These are phyloP conservation scores for Rasamsonia emersonii DNA, from an alignment of 2,329 filamentous ascomycete genomes.

Conservation along the genomic window DNA sequence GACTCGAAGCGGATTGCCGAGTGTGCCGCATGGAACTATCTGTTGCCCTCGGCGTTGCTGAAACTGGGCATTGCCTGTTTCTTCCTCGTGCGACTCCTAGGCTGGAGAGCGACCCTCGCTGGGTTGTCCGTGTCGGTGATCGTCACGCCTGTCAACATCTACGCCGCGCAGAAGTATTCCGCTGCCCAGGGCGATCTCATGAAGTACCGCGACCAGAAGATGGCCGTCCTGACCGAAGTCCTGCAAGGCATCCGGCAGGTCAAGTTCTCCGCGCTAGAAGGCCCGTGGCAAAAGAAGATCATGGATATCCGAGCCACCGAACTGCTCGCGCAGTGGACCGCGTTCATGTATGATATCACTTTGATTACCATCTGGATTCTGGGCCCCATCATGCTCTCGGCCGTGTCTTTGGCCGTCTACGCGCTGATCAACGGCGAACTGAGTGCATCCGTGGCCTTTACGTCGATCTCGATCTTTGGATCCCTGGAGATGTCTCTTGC, in stretches of 20 bases:
- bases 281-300: constrained; percentile 66
- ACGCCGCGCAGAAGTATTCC: constrained; percentile 56
- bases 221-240: constrained; percentile 67
- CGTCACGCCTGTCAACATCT: constrained; percentile 60
- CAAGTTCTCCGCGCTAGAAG: constrained; percentile 71
- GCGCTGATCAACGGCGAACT: constrained; percentile 55
- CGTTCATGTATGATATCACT: constrained; percentile 56
- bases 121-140: constrained; percentile 57
- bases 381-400: constrained; percentile 65
- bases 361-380: constrained; percentile 63
- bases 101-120: constrained; percentile 59
- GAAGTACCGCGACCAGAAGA: constrained; percentile 66
- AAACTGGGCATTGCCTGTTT: constrained; percentile 57
- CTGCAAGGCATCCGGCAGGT: constrained; percentile 74
- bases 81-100: constrained; percentile 62
- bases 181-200: constrained; percentile 60
- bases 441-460: constrained; percentile 67
- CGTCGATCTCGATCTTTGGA: constrained; percentile 65
- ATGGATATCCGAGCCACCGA: constrained; percentile 56
- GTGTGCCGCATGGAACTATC: constrained; percentile 58
- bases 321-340: constrained; percentile 56
- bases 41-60: constrained; percentile 54
- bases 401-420: constrained; percentile 61
- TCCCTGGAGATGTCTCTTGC: constrained; percentile 64
- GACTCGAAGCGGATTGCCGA: constrained; percentile 62